These are phyloP conservation scores for Ceriops decandra DNA, from an alignment of 345 rosid species.

Conservation along the genomic window DNA sequence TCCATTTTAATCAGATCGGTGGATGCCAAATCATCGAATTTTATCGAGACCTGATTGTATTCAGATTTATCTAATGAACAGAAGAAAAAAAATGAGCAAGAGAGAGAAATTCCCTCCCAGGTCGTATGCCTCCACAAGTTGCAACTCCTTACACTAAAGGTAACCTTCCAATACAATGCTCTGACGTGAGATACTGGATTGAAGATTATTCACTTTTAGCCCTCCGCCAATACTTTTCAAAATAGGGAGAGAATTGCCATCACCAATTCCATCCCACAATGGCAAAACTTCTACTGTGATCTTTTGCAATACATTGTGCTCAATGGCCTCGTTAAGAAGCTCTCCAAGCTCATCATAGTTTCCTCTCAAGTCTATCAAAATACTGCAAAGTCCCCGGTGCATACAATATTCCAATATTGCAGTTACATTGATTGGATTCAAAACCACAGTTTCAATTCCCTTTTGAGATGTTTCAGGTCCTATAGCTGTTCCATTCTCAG, in stretches of 20 bases:
- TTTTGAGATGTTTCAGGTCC: constrained; percentile 29
- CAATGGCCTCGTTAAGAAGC: constrained; percentile 48
- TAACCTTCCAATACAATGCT: constrained; percentile 59
- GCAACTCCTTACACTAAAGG: constrained; percentile 26
- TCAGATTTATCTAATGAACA: too few relatives aligned
- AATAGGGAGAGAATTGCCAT: constrained; percentile 12
- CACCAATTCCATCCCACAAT: constrained; percentile 37
- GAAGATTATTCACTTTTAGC: constrained; percentile 43
- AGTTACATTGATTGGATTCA: constrained; percentile 41
- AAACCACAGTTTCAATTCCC: constrained; percentile 44
- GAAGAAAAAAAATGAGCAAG: background rate
- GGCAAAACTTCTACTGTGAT: constrained; percentile 60
- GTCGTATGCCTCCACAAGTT: background rate
- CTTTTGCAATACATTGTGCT: constrained; percentile 52
- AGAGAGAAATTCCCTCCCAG: background rate
- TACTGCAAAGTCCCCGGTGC: constrained; percentile 48
- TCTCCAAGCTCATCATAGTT: constrained; percentile 38
- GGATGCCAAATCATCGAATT: too few relatives aligned
- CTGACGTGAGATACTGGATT: constrained; percentile 29
- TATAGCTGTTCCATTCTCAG: constrained; percentile 25
- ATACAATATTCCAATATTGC: constrained; percentile 54
- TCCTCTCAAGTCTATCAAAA: constrained; percentile 65
- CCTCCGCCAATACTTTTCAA: constrained; percentile 36
- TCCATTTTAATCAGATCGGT: too few relatives aligned
- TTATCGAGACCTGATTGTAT: too few relatives aligned